phyloP scores from a whole-genome alignment of 2,329 filamentous ascomycete genomes.

The Sporothrix brunneoviolacea region DNA sequence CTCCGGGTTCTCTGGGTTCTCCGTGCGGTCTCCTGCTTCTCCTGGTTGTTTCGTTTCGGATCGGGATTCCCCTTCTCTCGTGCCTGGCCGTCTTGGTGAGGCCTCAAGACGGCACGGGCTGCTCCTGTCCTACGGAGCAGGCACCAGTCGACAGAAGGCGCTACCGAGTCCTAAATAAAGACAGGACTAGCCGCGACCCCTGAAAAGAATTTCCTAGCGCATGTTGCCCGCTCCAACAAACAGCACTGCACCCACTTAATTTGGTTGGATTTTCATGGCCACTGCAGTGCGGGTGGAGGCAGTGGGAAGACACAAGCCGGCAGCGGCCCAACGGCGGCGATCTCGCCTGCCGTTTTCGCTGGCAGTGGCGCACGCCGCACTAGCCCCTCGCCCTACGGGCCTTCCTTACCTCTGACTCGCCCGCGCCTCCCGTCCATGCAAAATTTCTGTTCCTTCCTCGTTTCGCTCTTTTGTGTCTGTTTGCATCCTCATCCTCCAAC shows the following conservation, averaged over 20 bases:
- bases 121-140: too few species aligned
- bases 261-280: neutral
- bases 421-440: too few species aligned
- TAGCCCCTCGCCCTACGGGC: too few species aligned
- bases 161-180: conserved; percentile 5
- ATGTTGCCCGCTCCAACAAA: neutral
- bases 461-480: neutral
- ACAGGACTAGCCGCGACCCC: neutral
- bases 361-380: too few species aligned
- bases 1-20: neutral
- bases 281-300: neutral
- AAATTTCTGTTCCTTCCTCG: neutral
- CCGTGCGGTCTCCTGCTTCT: neutral
- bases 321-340: conserved; percentile 4
- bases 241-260: neutral
- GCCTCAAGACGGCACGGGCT: too few species aligned
- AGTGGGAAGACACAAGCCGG: neutral
- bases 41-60: neutral
- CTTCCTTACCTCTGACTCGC: neutral
- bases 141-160: neutral
- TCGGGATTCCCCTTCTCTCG: too few species aligned
- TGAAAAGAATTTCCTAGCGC: conserved; percentile 5
- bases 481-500: neutral
- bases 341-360: conserved; percentile 2
- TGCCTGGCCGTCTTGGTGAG: too few species aligned